Conservation (phyloP, 1,284 basidiomycete genomes). For the Athelia sp. region DNA sequence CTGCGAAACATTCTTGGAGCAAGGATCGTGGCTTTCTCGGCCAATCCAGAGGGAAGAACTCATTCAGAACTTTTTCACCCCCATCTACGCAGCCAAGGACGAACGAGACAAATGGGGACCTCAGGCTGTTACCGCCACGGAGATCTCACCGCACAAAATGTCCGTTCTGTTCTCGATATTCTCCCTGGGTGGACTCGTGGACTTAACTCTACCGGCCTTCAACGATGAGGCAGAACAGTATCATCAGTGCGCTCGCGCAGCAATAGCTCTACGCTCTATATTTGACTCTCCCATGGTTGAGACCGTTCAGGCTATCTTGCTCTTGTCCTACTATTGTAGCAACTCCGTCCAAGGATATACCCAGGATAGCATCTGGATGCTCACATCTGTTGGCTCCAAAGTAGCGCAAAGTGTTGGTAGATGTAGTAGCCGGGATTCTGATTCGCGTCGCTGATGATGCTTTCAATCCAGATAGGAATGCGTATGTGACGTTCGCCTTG, state of each 20-base stretch:
- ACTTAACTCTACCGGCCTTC: slow-evolving; percentile 56
- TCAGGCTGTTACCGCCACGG: slow-evolving; percentile 17
- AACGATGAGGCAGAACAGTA: slow-evolving; percentile 56
- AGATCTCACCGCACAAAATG: slow-evolving; percentile 46
- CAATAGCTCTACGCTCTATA: too few relatives aligned
- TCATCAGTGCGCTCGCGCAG: too few relatives aligned
- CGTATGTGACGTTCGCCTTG: slow-evolving; percentile 33
- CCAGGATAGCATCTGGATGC: slow-evolving; percentile 46
- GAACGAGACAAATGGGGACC: slow-evolving; percentile 29
- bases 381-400: slow-evolving; percentile 46
- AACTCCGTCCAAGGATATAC: slow-evolving; percentile 48
- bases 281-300: too few relatives aligned
- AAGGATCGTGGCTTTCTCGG: slow-evolving; percentile 56
- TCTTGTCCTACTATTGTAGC: slow-evolving; percentile 52
- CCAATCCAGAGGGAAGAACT: too few relatives aligned
- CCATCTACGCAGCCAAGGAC: slow-evolving; percentile 51
- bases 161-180: slow-evolving; percentile 58
- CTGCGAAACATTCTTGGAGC: slow-evolving; percentile 64
- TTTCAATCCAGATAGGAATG: slow-evolving; percentile 41
- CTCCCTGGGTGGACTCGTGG: slow-evolving; percentile 55
- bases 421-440: not conserved
- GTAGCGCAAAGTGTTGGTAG: slow-evolving; percentile 50
- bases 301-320: slow-evolving; percentile 44
- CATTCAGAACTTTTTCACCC: slow-evolving; percentile 55
- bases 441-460: too few relatives aligned